Evolutionary conservation across 2,329 filamentous ascomycete species (phyloP).

Genomic region (Beauveria sp.): DNA sequence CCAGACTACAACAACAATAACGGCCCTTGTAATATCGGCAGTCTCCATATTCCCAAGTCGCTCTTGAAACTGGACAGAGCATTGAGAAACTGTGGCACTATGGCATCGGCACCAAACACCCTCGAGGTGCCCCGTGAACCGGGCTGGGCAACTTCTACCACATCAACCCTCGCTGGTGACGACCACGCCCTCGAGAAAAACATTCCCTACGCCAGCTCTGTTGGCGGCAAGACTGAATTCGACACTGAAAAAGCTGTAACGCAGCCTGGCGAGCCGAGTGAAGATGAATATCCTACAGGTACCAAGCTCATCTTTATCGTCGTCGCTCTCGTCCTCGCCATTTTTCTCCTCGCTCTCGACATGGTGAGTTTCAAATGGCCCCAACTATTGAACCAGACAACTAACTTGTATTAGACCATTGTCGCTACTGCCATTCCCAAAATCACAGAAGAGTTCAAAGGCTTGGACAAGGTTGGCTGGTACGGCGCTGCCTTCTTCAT

Average conservation of each 20-base stretch:
- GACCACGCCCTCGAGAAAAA: constrained; percentile 3
- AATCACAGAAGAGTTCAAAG: constrained; percentile 37
- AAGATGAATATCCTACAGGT: constrained; percentile 11
- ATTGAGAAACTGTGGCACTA: neutral
- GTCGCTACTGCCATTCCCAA: constrained; percentile 41
- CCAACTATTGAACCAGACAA: no score
- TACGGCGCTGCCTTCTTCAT: constrained; percentile 43
- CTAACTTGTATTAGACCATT: constrained; percentile 28
- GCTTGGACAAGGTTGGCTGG: constrained; percentile 41
- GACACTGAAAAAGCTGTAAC: neutral
- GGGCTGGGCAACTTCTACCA: constrained; percentile 3
- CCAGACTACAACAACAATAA: no score
- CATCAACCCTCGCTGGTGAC: constrained; percentile 4
- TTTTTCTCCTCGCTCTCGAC: constrained; percentile 14
- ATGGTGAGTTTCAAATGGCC: neutral
- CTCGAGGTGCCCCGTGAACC: constrained; percentile 6
- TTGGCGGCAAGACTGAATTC: neutral
- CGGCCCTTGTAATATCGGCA: no score
- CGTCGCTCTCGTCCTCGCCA: constrained; percentile 13
- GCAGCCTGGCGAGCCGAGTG: neutral
- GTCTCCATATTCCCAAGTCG: no score
- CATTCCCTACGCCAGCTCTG: neutral
- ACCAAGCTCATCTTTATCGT: constrained; percentile 12
- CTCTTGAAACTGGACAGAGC: no score
- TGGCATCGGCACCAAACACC: constrained; percentile 3